Conservation (phyloP, 139 green algal genomes). For the Asterochloris sp. region DNA sequence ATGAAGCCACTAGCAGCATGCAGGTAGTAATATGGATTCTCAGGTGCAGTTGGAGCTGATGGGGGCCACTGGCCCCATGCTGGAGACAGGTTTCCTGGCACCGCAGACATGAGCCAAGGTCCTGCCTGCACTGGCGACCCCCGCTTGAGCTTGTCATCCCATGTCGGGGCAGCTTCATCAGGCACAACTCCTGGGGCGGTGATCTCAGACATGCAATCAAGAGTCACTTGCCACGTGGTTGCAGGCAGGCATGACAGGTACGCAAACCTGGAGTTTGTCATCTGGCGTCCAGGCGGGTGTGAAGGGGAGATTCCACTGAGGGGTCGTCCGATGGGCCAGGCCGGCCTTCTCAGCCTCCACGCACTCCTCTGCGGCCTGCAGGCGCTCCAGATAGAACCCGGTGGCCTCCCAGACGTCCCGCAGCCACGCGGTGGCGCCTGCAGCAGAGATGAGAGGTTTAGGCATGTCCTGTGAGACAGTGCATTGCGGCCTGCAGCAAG, state of each 20-base stretch:
- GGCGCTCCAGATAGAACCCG: constrained; percentile 85
- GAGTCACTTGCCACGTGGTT: background rate
- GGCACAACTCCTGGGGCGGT: background rate
- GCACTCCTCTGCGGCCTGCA: constrained; percentile 71
- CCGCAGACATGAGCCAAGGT: no score
- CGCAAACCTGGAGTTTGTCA: constrained; percentile 45
- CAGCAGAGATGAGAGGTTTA: background rate
- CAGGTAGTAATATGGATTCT: no score
- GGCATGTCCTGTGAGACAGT: no score
- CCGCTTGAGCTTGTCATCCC: background rate
- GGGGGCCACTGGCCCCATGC: no score
- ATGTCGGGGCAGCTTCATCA: background rate
- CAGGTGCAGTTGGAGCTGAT: no score
- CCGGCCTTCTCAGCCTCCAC: constrained; percentile 76
- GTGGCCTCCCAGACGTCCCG: constrained; percentile 94
- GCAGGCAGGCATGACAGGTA: background rate
- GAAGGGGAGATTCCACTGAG: constrained; percentile 83
- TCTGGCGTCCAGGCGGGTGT: constrained; percentile 67
- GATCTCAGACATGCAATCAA: background rate
- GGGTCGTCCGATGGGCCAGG: constrained; percentile 49
- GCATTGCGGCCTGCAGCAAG: no score
- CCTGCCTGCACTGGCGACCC: background rate
- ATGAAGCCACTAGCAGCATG: no score
- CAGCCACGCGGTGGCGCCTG: constrained; percentile 50
- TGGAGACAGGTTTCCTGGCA: no score